Evolutionary conservation across 345 rosid genomes (phyloP).

Genomic region (Bretschneidera sinensis): DNA sequence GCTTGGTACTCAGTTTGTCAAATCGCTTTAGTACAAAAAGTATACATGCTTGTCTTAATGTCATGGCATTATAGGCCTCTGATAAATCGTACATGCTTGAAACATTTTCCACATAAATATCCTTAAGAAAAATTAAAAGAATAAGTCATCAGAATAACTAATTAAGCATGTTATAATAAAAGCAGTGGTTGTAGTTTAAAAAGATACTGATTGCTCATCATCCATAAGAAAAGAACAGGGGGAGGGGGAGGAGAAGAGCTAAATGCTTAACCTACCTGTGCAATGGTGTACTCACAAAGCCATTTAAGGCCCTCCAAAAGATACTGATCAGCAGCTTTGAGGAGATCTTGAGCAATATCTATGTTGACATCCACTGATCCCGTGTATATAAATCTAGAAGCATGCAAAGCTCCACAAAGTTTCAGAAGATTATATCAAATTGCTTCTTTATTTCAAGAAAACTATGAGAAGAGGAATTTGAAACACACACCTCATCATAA

Average conservation of each 20-base stretch:
- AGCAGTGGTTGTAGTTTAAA: neutral
- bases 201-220: neutral
- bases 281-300: slow-evolving; percentile 61
- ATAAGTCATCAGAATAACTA: neutral
- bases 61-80: slow-evolving; percentile 51
- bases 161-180: neutral
- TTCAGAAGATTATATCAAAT: slow-evolving; percentile 1
- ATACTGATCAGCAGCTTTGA: slow-evolving; percentile 82
- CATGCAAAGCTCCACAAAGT: neutral
- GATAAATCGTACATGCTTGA: slow-evolving; percentile 60
- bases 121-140: slow-evolving; percentile 26
- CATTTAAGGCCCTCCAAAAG: slow-evolving; percentile 67
- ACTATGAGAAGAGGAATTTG: neutral
- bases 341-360: slow-evolving; percentile 63
- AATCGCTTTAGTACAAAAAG: slow-evolving; percentile 52
- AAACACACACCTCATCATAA: slow-evolving; percentile 58
- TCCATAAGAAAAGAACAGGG: neutral
- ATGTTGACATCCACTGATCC: slow-evolving; percentile 43
- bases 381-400: slow-evolving; percentile 64
- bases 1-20: slow-evolving; percentile 44
- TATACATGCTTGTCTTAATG: slow-evolving; percentile 61
- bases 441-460: neutral
- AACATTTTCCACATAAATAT: slow-evolving; percentile 52
- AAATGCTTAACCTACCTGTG: slow-evolving; percentile 40
- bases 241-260: neutral